Base-by-base conservation (phyloP, 1,284 basidiomycete species). In the Lentinula novae-zelandiae region DNA sequence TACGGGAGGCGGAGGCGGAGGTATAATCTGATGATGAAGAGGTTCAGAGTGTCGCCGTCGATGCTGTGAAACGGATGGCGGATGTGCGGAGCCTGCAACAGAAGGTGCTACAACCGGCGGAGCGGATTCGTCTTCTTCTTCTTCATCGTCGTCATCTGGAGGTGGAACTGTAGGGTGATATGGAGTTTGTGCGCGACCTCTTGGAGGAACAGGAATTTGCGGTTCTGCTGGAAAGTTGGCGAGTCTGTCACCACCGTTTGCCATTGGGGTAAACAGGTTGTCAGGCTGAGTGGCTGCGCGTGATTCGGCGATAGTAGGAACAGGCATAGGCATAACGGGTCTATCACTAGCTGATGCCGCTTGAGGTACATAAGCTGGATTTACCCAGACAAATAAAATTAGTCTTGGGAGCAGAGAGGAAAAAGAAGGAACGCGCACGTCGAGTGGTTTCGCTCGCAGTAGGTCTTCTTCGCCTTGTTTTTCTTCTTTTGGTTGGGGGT, bases 101-200 rank as follows among this genome's bases (percentile, higher is more conserved):
- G 44, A 33, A 44, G 53, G 39, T 8, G 8, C 17, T 8, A 40
- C 48, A 10, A 51, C 36, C 39, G 8, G 53, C 27, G 31, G 22
- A n/a, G 39, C 42, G 17, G 39, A 36, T 2, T 33, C 54, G 8
- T 40, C 17, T 15, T 57, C 49, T 15, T 61, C 52, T 15, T 61
- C 59, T 2, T 53, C 52, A 2, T 60, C 59, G 1, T 39, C 46
- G n/a, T 40, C 31, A 3, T 46, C 51, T 12, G 44, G 51, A 13
- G 53, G 48, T 12, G 36, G 49, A 9, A 51, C 38, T n/a, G 60
- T 15, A 3, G 22, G 46, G 12, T 56, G 54, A n/a, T 51, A 61
- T 8, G 60, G 60, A 9, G 60, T 61, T 36, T 61, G 60, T 22
- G 60, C 54, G 38, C 54, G 60, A 9, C 60, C 40, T 17, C 54